Evolutionary conservation across 495 filamentous ascomycete genomes (phyloP).

Genomic region (Podospora australis): DNA sequence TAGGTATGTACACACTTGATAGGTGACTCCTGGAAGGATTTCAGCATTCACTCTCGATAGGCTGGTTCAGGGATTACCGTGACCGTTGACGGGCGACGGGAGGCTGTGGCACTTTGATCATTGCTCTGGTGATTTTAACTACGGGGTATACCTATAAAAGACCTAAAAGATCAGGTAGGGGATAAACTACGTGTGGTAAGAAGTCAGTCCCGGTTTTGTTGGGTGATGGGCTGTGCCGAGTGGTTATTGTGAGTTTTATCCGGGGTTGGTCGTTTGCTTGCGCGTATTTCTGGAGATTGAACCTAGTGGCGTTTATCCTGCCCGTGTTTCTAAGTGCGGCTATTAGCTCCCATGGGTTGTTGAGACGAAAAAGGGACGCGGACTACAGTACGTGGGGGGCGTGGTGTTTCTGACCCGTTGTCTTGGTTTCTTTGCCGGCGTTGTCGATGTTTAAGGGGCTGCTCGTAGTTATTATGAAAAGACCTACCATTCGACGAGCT

Average conservation of each 20-base stretch:
- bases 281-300: constrained; percentile 1
- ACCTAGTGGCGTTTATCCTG: background rate
- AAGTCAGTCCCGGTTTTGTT: constrained; percentile 19
- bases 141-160: constrained; percentile 50
- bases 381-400: constrained; percentile 5
- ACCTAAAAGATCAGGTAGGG: constrained; percentile 44
- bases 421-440: background rate
- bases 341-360: background rate
- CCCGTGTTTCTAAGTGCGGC: background rate
- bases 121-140: constrained; percentile 38
- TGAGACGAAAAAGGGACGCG: background rate
- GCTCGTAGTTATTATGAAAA: no score
- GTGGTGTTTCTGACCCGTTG: constrained; percentile 3
- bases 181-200: constrained; percentile 38
- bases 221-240: constrained; percentile 1
- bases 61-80: no score
- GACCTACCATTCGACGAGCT: no score
- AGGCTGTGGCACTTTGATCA: constrained; percentile 38
- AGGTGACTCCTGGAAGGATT: no score
- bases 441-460: background rate
- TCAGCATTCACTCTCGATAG: no score
- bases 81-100: background rate
- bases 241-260: background rate
- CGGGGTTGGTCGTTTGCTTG: background rate
- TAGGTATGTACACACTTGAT: no score